Base-by-base conservation (phyloP, 129 eudicot species). In the Glebionis coronaria region DNA sequence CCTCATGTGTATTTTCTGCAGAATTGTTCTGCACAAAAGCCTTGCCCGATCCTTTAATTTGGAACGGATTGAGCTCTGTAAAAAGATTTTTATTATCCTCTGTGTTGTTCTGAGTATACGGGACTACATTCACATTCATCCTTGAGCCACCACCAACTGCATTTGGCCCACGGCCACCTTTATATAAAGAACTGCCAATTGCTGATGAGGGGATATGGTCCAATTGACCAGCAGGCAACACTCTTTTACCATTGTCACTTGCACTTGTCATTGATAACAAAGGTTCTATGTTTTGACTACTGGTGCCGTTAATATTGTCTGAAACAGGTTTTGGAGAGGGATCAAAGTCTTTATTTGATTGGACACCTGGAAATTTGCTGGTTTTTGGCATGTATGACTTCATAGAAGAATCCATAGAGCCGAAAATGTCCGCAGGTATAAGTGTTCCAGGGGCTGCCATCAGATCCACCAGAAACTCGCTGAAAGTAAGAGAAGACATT, bases 401-500 rank as follows among this genome's bases (percentile, higher is more conserved):
- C 52, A 77, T 66, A 64, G 90, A 85, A 68, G 90, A 62, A 74
- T 86, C 95, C 80, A 79, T 86, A 10, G 79, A 66, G 67, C 85
- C 90, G 57, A 82, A 83, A 57, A 76, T 79, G 68, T 89, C 99
- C 12, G 84, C 86, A 35, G 99, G 97, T 81, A 94, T 84, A 23
- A 89, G 85, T 62, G 99, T 82, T 71, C 99, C 99, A 27, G 99
- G 99, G 51, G 88, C 95, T 70, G 95, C 97, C 99, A 94, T 94
- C 73, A 94, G 97, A 84, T 94, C 99, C 70, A 94, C 95, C 78
- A 94, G 76, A 83, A 82, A 94, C 67, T 94, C 99, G 31, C 99
- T 93, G 97, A 31, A 84, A 55, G 29, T 63, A 84, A 71, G 69
- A 50, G 20, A 78, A 84, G 28, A 42, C 15, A 56, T 9, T 80